Conservation (phyloP, 106 monocot genomes). For the Allium cepa region DNA sequence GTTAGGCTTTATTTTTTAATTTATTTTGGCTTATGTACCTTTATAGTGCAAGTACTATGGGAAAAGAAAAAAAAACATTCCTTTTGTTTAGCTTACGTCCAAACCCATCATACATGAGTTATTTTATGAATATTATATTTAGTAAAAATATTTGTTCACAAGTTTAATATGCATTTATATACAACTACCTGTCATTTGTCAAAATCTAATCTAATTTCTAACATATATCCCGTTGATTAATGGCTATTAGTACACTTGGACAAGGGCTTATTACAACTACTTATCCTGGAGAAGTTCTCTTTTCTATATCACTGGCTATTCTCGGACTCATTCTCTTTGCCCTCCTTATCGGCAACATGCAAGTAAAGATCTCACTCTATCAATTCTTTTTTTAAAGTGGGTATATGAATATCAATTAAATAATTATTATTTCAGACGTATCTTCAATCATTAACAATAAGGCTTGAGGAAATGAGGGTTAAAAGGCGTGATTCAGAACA, state of each 20-base stretch:
- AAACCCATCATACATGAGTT: not conserved
- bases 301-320: slow-evolving; percentile 79
- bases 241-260: slow-evolving; percentile 62
- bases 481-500: slow-evolving; percentile 91
- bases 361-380: slow-evolving; percentile 24
- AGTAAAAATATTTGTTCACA: not conserved
- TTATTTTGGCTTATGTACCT: no score
- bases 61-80: not conserved
- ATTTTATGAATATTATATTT: not conserved
- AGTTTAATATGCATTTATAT: not conserved
- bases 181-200: not conserved
- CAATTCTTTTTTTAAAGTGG: not conserved
- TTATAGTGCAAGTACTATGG: no score
- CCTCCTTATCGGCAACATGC: slow-evolving; percentile 99
- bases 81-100: not conserved
- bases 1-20: no score
- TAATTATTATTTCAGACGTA: slow-evolving; percentile 51
- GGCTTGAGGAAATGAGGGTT: slow-evolving; percentile 88
- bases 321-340: slow-evolving; percentile 85
- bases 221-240: slow-evolving; percentile 5
- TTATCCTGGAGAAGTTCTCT: slow-evolving; percentile 72
- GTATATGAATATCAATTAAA: not conserved
- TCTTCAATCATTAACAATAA: slow-evolving; percentile 67
- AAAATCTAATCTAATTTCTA: slow-evolving; percentile 1
- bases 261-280: slow-evolving; percentile 81